Base-by-base conservation (phyloP, 164 flowering plant species). In the Liquidambar formosana region DNA sequence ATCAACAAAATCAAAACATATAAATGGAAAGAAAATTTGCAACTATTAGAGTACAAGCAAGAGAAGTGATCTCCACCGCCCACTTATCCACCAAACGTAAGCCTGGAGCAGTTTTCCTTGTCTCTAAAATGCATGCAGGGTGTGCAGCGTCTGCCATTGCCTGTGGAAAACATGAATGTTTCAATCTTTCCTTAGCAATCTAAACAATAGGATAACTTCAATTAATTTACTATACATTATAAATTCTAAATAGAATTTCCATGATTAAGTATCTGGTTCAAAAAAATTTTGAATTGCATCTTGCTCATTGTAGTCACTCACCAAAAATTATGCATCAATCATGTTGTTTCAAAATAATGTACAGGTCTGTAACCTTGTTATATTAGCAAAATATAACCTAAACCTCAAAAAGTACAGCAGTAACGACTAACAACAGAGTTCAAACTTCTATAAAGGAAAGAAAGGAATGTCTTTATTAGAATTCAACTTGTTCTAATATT, bases 61-160 rank as follows among this genome's bases (percentile, higher is more conserved):
- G 71, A 73, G 77, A 72, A 69, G 43, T 65, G 82, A 83, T 76
- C 53, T 26, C 71, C 67, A 93, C 99, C 83, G 97, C 99, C 97
- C 97, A 95, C 83, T 95, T 95, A 77, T 95, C 97, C 86, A 93
- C 96, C 88, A 93, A 81, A 64, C 97, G 97, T 78, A 95, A 76
- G 72, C 93, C 93, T 58, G 99, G 99, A 75, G 97, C 97, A 70
- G 99, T 93, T 83, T 95, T 95, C 79, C 99, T 84, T 8, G 97
- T 95, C 85, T 95, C 99, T 63, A 93, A 77, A 56, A 95, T 89
- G 73, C 45, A 65, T 45, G 99, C 97, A 73, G 97, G 99, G 22
- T 68, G 44, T 72, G 99, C 97, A 78, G 94, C 94, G 79, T 88
- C 87, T 65, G 94, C 94, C 99, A 95, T 95, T 65, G 87, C 88